These are phyloP conservation scores for Penicillium chermesinum DNA, from an alignment of 495 filamentous ascomycete genomes.

Conservation along the genomic window DNA sequence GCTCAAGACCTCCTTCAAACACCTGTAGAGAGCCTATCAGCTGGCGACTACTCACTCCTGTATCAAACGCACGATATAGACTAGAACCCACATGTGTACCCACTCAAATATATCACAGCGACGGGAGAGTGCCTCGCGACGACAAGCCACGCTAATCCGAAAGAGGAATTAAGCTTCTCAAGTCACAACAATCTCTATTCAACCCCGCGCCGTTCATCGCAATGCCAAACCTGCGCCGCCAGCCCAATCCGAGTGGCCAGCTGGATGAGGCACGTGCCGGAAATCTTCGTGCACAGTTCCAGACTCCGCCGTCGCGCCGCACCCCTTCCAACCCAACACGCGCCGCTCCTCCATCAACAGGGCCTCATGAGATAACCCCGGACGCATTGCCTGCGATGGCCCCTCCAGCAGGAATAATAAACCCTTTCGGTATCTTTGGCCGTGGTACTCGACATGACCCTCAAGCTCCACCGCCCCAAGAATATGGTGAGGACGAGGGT, in stretches of 20 bases:
- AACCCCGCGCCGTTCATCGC: not conserved
- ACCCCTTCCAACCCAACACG: slow-evolving; percentile 29
- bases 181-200: slow-evolving; percentile 6
- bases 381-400: slow-evolving; percentile 17
- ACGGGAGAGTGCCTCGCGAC: not conserved
- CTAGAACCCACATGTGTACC: not conserved
- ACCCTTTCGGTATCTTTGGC: slow-evolving; percentile 33
- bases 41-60: too few relatives aligned
- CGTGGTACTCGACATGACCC: slow-evolving; percentile 22
- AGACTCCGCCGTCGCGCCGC: slow-evolving; percentile 32
- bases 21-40: too few relatives aligned
- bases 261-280: too few relatives aligned
- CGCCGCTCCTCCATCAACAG: slow-evolving; percentile 29
- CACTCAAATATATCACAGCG: too few relatives aligned
- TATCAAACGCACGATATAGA: too few relatives aligned
- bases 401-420: slow-evolving; percentile 21
- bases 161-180: slow-evolving; percentile 12
- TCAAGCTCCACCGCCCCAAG: slow-evolving; percentile 4
- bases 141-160: slow-evolving; percentile 6
- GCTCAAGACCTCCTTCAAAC: too few relatives aligned
- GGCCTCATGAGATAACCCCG: slow-evolving; percentile 22
- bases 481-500: slow-evolving; percentile 2
- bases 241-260: slow-evolving; percentile 16
- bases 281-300: slow-evolving; percentile 5
- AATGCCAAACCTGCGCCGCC: slow-evolving; percentile 27